A percentile compares a stretch with the other conserved stretches of the same genome.
phyloP scores from a whole-genome alignment of 2,329 filamentous ascomycete species.

The Dactylonectria macrodidyma region DNA sequence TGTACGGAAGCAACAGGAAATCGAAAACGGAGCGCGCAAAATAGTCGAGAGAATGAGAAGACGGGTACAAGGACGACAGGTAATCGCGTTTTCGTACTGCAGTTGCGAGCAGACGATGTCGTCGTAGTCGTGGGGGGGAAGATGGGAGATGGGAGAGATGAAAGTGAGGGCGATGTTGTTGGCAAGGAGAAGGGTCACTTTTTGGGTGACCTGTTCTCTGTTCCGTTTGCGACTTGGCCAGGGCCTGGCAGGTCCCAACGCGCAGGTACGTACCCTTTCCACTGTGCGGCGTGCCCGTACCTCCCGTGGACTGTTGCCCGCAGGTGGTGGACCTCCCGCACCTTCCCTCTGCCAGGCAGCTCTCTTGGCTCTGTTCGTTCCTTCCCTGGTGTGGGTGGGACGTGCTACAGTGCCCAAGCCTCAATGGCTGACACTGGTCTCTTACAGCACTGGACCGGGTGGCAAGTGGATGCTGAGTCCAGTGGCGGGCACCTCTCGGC shows the following conservation, averaged over 20 bases:
- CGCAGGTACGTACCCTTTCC: slow-evolving; percentile 28
- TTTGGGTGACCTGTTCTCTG: slow-evolving; percentile 56
- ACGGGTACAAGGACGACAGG: slow-evolving; percentile 39
- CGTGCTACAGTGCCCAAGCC: slow-evolving; percentile 24
- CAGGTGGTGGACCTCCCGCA: background rate
- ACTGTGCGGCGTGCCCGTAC: slow-evolving; percentile 14
- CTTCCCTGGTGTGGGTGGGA: slow-evolving; percentile 23
- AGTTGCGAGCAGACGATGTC: slow-evolving; percentile 46
- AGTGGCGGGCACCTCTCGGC: slow-evolving; percentile 26
- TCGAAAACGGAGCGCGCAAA: slow-evolving; percentile 35
- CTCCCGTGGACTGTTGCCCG: background rate
- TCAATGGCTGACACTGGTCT: slow-evolving; percentile 27
- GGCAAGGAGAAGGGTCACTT: slow-evolving; percentile 48
- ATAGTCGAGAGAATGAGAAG: slow-evolving; percentile 37
- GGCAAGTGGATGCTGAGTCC: slow-evolving; percentile 13
- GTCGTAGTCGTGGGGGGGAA: slow-evolving; percentile 41
- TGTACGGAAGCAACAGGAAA: slow-evolving; percentile 29
- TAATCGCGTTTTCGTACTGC: slow-evolving; percentile 44
- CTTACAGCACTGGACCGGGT: slow-evolving; percentile 8
- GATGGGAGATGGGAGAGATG: slow-evolving; percentile 38
- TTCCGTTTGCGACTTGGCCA: slow-evolving; percentile 44
- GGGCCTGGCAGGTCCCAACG: slow-evolving; percentile 20
- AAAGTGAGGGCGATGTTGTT: slow-evolving; percentile 42
- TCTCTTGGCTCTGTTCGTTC: slow-evolving; percentile 16
- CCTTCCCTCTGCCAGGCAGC: slow-evolving; percentile 21